These are phyloP conservation scores for Cryptomeria japonica DNA, from an alignment of 75 land plant species.

Conservation along the genomic window DNA sequence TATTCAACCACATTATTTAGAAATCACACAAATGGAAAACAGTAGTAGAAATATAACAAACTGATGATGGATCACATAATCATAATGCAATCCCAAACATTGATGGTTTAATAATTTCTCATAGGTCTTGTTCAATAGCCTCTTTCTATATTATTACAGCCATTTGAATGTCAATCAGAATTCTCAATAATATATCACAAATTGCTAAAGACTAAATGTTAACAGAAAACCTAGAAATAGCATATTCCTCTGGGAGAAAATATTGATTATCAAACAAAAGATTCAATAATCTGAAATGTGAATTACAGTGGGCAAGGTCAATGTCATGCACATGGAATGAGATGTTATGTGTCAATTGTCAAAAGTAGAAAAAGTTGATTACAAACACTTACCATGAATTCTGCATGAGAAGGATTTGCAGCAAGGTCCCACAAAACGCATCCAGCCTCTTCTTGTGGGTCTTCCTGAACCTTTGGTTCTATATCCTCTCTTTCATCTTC, in stretches of 20 bases:
- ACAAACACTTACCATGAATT: conserved; percentile 66
- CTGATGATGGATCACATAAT: not conserved
- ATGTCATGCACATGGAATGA: not conserved
- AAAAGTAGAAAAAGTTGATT: not conserved
- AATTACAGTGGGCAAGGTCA: not conserved
- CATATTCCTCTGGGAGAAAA: not conserved
- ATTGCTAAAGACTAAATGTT: not conserved
- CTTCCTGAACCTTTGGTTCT: conserved; percentile 24
- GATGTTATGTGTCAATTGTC: not conserved
- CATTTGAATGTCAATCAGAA: not conserved
- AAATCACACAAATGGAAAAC: not conserved
- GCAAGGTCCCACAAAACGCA: conserved; percentile 96
- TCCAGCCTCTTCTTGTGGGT: conserved; percentile 84
- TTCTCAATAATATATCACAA: not conserved
- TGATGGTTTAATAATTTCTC: not conserved
- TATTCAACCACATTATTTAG: not conserved
- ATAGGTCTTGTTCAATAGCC: not conserved
- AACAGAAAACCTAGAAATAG: not conserved
- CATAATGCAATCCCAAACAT: not conserved
- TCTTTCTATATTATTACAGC: not conserved
- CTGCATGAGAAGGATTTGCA: conserved; percentile 68
- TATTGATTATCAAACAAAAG: not conserved
- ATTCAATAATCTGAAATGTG: not conserved
- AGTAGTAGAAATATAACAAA: not conserved
- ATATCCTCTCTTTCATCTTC: conserved; percentile 8